Percentiles rank a stretch among this genome's conserved stretches.
Evolutionary conservation across 495 filamentous ascomycete species (phyloP).

Genomic region (Penicillium coprophilum): DNA sequence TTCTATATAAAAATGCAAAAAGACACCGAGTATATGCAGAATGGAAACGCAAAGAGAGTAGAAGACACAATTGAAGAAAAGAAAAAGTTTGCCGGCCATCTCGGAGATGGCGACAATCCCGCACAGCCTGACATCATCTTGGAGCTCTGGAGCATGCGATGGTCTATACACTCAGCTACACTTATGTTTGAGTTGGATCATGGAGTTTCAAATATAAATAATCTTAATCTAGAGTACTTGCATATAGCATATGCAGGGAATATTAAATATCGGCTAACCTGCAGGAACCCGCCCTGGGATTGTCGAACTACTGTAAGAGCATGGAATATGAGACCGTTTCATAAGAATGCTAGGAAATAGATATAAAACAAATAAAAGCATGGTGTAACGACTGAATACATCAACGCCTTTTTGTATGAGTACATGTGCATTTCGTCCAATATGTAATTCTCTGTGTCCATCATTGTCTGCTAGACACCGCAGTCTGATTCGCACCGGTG

Average conservation of each 20-base stretch:
- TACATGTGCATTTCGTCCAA: constrained; percentile 7
- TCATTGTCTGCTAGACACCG: neutral
- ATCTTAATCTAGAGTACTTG: neutral
- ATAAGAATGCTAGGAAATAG: neutral
- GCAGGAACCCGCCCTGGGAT: constrained; percentile 4
- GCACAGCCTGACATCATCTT: constrained; percentile 36
- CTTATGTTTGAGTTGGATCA: neutral
- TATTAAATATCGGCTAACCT: constrained; percentile 4
- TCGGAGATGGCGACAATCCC: constrained; percentile 35
- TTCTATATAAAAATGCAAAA: neutral
- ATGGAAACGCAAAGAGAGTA: neutral
- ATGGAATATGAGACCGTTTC: neutral
- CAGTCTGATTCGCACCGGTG: constrained; percentile 7
- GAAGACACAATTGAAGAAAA: constrained; percentile 9
- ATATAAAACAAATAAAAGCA: neutral
- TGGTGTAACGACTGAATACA: neutral
- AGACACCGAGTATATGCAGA: neutral
- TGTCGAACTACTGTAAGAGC: neutral
- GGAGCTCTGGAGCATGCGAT: neutral
- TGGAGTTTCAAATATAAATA: neutral
- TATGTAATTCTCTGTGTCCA: neutral
- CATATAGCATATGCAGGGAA: neutral
- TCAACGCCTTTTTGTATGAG: constrained; percentile 10
- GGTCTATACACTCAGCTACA: neutral
- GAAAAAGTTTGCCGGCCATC: constrained; percentile 24